phyloP scores from a whole-genome alignment of 2,329 filamentous ascomycete genomes.

The Aureobasidium vineae region DNA sequence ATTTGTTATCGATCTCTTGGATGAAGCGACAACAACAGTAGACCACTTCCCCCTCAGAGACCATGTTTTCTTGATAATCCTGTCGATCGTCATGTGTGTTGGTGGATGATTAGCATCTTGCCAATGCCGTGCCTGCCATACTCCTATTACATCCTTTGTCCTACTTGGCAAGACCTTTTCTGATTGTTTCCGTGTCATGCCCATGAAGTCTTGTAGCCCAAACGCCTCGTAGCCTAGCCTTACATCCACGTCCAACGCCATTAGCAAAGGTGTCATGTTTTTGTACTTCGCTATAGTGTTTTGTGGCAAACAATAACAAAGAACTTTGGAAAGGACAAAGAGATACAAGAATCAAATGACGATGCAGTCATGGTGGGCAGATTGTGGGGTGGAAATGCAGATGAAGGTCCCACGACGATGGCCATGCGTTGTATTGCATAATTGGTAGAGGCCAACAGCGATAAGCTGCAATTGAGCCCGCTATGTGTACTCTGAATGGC shows the following conservation, averaged over 20 bases:
- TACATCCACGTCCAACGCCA: slow-evolving; percentile 5
- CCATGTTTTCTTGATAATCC: not conserved
- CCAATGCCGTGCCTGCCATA: not conserved
- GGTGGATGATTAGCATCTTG: not conserved
- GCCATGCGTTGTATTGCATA: too few relatives aligned
- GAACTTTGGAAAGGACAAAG: not conserved
- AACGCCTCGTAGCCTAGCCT: not conserved
- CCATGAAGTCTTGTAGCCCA: too few relatives aligned
- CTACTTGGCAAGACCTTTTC: not conserved
- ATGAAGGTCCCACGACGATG: too few relatives aligned
- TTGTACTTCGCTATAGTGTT: not conserved
- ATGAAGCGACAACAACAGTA: not conserved
- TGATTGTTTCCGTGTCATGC: not conserved
- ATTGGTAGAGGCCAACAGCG: not conserved
- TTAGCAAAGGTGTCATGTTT: not conserved
- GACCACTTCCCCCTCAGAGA: not conserved
- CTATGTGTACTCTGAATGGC: not conserved
- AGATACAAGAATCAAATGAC: slow-evolving; percentile 1
- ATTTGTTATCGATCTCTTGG: not conserved
- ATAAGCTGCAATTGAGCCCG: not conserved
- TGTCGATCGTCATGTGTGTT: not conserved
- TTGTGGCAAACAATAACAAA: not conserved
- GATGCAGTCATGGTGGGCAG: not conserved
- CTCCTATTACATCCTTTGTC: not conserved
- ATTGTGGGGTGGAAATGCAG: not conserved